Conservation (phyloP, 306 rosid genomes). For the Vigna trinervia region DNA sequence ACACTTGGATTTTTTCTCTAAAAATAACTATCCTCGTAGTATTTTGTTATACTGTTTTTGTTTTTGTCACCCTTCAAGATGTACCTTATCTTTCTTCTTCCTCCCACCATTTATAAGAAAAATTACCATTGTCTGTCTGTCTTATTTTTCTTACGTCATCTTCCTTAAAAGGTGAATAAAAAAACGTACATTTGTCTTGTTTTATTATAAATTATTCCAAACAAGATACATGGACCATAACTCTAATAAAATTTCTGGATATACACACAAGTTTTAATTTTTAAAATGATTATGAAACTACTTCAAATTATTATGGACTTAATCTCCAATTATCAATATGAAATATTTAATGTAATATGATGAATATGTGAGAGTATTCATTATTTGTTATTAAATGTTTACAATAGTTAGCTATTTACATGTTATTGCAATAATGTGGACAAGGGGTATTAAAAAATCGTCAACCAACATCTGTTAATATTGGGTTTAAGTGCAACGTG, state of each 20-base stretch:
- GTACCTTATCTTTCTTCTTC: not conserved
- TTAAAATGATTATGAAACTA: too few relatives aligned
- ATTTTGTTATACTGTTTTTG: not conserved
- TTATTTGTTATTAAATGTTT: too few relatives aligned
- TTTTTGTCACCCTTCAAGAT: not conserved
- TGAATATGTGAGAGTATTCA: too few relatives aligned
- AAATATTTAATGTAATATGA: too few relatives aligned
- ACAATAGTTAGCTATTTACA: too few relatives aligned
- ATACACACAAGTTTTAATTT: too few relatives aligned
- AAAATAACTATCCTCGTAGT: not conserved
- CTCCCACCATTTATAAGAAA: not conserved
- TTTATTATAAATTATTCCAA: too few relatives aligned
- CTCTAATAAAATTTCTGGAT: too few relatives aligned
- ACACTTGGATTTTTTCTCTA: conserved; percentile 3
- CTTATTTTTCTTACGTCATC: not conserved
- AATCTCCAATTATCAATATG: too few relatives aligned
- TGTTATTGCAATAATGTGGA: not conserved
- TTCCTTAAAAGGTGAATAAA: not conserved
- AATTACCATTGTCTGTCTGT: not conserved
- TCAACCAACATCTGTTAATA: not conserved
- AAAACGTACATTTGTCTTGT: not conserved
- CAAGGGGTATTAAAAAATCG: too few relatives aligned
- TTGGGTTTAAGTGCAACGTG: not conserved
- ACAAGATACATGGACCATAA: too few relatives aligned
- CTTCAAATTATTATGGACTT: too few relatives aligned